Conservation (phyloP, 805 yeast species). For the Kodamaea restingae region DNA sequence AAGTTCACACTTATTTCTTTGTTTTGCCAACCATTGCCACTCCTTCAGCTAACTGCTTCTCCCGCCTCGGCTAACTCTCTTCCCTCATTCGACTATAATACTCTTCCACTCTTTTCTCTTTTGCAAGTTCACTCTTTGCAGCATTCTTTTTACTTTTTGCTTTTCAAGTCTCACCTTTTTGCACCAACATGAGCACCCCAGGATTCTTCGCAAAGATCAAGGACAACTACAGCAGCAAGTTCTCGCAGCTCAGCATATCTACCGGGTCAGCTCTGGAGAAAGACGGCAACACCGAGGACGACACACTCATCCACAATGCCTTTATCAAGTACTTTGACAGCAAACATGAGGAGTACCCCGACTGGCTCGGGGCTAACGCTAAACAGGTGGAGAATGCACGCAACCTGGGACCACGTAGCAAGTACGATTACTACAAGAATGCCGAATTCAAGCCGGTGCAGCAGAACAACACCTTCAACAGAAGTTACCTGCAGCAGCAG, state of each 20-base stretch:
- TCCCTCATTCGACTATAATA: too few species aligned
- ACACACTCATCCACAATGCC: conserved; percentile 42
- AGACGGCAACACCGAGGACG: conserved; percentile 37
- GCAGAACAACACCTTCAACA: conserved; percentile 11
- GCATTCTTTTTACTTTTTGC: too few species aligned
- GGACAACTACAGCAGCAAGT: conserved; percentile 34
- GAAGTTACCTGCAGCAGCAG: conserved; percentile 9
- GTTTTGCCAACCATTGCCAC: too few species aligned
- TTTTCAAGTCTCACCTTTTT: too few species aligned
- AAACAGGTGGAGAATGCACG: conserved; percentile 12
- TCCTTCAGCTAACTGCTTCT: too few species aligned
- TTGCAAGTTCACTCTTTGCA: too few species aligned
- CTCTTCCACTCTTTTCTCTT: too few species aligned
- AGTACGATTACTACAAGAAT: conserved; percentile 10
- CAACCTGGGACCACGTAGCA: conserved; percentile 6
- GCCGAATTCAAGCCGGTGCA: conserved; percentile 14
- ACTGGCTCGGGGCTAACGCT: conserved; percentile 34
- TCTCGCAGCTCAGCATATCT: conserved; percentile 33
- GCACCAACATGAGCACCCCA: conserved; percentile 9
- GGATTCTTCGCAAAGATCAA: conserved; percentile 32
- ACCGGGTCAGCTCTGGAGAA: conserved; percentile 22
- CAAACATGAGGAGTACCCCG: conserved; percentile 34
- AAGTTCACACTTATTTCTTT: too few species aligned
- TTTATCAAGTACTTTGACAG: conserved; percentile 37
- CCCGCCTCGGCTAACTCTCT: too few species aligned